These are phyloP conservation scores for Aphanoascus verrucosus DNA, from an alignment of 2,329 filamentous ascomycete species.

Conservation along the genomic window DNA sequence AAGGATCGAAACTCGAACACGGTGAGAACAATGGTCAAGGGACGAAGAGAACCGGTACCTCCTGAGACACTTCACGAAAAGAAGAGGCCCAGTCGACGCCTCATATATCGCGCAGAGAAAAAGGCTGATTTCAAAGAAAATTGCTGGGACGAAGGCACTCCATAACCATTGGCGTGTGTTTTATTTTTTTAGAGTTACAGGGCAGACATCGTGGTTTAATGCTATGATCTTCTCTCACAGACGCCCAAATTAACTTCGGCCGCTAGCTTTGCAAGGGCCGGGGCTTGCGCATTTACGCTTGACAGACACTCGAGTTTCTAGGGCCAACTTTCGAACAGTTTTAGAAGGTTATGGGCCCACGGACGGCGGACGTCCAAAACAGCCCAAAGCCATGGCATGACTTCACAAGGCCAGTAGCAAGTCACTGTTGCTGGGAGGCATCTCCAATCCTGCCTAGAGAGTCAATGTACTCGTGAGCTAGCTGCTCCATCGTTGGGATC, in stretches of 20 bases:
- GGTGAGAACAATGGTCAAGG: background rate
- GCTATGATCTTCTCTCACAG: background rate
- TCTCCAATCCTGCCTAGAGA: background rate
- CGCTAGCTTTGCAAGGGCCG: conserved; percentile 1
- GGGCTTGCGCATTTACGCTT: background rate
- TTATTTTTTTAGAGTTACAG: conserved; percentile 7
- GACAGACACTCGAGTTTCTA: background rate
- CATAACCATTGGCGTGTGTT: background rate
- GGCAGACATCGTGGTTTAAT: background rate
- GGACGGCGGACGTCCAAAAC: background rate
- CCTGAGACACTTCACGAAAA: background rate
- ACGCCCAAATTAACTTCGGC: background rate
- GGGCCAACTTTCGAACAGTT: conserved; percentile 9
- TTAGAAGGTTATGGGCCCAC: conserved; percentile 4
- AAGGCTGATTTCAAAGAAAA: background rate
- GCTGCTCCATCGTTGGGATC: background rate
- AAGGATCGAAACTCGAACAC: background rate
- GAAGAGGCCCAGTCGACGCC: conserved; percentile 5
- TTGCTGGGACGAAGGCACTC: background rate
- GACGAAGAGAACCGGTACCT: background rate
- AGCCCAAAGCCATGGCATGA: background rate
- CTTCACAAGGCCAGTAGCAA: background rate
- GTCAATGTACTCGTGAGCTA: background rate
- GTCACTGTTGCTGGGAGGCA: background rate
- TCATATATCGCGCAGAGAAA: conserved; percentile 8